phyloP scores from a whole-genome alignment of 495 filamentous ascomycete species.

The Staphylotrichum tortipilum region DNA sequence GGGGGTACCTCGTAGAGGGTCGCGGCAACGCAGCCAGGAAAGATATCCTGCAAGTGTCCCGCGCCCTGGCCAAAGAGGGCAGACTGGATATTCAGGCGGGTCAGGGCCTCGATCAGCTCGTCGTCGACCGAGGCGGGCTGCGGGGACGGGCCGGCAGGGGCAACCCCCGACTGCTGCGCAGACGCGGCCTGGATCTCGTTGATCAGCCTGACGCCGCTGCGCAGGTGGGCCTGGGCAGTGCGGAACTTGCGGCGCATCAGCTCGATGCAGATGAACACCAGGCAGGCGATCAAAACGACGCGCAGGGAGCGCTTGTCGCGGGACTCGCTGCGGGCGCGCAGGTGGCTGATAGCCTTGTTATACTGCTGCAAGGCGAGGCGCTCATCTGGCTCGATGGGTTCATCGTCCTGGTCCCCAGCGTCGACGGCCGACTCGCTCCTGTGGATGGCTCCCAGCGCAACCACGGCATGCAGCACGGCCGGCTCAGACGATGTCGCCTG shows the following conservation, averaged over 20 bases:
- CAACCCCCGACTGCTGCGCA: not conserved
- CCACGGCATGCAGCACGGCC: not conserved
- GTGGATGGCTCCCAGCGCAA: not conserved
- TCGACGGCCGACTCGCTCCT: not conserved
- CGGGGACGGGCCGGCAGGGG: not conserved
- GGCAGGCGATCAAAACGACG: not conserved
- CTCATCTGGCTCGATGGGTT: not conserved
- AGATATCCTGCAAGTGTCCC: not conserved
- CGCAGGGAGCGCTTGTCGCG: not conserved
- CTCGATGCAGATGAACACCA: not conserved
- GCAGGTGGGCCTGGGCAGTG: not conserved
- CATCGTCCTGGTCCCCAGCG: not conserved
- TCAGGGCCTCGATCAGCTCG: not conserved
- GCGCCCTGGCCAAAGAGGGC: not conserved
- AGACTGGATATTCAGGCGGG: not conserved
- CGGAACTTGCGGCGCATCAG: not conserved
- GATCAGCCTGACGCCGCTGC: not conserved
- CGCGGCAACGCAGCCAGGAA: not conserved
- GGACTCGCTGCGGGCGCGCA: not conserved
- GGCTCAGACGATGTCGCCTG: not conserved
- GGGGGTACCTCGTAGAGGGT: not conserved
- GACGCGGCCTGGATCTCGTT: not conserved
- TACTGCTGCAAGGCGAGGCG: not conserved
- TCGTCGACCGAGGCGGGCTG: not conserved
- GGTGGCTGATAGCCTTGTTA: not conserved